These are phyloP conservation scores for Epithemia pelagica DNA, from an alignment of 108 stramenopile species.

Conservation along the genomic window DNA sequence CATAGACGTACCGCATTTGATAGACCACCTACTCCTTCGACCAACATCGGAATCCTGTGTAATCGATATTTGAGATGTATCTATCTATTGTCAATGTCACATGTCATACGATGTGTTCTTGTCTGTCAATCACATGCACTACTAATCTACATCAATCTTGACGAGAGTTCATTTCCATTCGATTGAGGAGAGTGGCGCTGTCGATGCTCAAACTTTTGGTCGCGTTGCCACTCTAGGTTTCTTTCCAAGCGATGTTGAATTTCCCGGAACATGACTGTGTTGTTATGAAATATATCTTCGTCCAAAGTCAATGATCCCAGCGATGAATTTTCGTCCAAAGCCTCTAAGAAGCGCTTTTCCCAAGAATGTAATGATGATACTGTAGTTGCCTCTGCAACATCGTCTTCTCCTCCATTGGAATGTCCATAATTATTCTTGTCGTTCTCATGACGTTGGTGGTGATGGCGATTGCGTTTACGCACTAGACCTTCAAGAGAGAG, in stretches of 20 bases:
- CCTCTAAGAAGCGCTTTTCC: neutral
- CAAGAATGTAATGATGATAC: neutral
- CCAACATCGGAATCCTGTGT: too few relatives aligned
- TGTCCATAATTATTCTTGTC: neutral
- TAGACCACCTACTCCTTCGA: too few relatives aligned
- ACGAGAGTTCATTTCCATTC: neutral
- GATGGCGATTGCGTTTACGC: neutral
- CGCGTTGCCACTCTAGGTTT: neutral
- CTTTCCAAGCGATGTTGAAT: neutral
- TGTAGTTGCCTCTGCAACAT: neutral
- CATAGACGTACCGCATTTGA: too few relatives aligned
- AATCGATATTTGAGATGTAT: too few relatives aligned
- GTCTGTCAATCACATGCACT: neutral
- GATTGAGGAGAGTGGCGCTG: neutral
- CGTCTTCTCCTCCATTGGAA: neutral
- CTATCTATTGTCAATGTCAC: too few relatives aligned
- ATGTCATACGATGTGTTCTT: neutral
- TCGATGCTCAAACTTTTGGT: neutral
- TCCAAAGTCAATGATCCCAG: neutral
- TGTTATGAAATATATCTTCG: neutral
- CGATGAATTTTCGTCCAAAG: neutral
- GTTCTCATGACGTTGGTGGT: neutral
- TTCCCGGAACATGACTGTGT: neutral
- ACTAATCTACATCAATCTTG: neutral
- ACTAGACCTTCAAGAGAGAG: neutral